Percentiles rank a stretch among this genome's conserved stretches.
Evolutionary conservation across 768 basidiomycete genomes (phyloP).

Genomic region (Cystofilobasidium capitatum): DNA sequence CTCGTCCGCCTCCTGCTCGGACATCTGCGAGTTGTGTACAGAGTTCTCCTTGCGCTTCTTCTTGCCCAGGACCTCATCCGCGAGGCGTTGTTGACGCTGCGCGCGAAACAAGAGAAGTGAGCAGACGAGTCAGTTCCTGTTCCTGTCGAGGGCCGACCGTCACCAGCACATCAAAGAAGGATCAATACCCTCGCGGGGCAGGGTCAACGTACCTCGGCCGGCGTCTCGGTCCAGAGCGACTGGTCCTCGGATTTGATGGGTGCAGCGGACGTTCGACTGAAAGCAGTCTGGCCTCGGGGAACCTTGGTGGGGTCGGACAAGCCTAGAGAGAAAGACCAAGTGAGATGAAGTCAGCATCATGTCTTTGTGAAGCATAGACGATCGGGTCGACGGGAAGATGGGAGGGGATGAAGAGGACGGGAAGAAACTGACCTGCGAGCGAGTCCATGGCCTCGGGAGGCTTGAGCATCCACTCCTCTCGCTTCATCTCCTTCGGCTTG

Average conservation of each 20-base stretch:
- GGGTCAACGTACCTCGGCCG: conserved; percentile 50
- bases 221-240: conserved; percentile 94
- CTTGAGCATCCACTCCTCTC: conserved; percentile 97
- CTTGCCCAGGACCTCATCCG: conserved; percentile 79
- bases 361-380: background rate
- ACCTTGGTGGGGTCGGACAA: conserved; percentile 80
- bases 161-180: background rate
- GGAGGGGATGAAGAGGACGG: background rate
- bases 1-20: conserved; percentile 43
- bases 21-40: conserved; percentile 40
- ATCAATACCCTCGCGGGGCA: background rate
- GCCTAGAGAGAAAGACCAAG: background rate
- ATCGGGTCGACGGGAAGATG: background rate
- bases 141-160: no score
- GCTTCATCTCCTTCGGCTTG: conserved; percentile 64
- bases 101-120: background rate
- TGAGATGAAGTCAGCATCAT: background rate
- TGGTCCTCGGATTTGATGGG: conserved; percentile 47
- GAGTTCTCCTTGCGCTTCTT: conserved; percentile 59
- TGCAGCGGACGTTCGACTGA: conserved; percentile 33
- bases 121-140: no score
- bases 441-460: conserved; percentile 76
- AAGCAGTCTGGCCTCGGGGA: conserved; percentile 34
- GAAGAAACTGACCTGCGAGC: conserved; percentile 51
- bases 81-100: conserved; percentile 70